phyloP scores from a whole-genome alignment of 306 rosid genomes.

The Dalbergia oliveri region DNA sequence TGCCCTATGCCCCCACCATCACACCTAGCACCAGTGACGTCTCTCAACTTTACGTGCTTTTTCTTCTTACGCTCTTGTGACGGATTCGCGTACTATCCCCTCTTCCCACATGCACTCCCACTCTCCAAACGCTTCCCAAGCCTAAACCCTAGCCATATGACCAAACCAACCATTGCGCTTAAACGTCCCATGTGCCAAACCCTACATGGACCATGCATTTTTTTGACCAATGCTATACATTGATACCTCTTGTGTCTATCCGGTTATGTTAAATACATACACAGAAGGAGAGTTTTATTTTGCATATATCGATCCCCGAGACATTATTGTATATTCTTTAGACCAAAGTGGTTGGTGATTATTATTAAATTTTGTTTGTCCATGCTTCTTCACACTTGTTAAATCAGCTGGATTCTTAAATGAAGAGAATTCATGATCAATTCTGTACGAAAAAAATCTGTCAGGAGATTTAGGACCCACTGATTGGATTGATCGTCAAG shows the following conservation, averaged over 20 bases:
- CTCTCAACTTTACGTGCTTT: conserved; percentile 48
- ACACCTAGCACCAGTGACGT: conserved; percentile 52
- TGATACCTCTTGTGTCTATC: not conserved
- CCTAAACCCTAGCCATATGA: conserved; percentile 38
- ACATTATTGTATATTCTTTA: not conserved
- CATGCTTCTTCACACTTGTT: not conserved
- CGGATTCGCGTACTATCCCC: conserved; percentile 56
- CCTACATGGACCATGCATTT: not conserved
- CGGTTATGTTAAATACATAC: not conserved
- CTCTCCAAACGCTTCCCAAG: not conserved
- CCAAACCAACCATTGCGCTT: not conserved
- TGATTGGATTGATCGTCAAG: conserved; percentile 51
- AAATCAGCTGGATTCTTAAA: conserved; percentile 1
- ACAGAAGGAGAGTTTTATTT: not conserved
- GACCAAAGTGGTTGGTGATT: not conserved
- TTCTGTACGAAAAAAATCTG: conserved; percentile 45
- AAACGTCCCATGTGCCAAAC: conserved; percentile 18
- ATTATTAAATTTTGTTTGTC: not conserved
- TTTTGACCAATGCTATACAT: not conserved
- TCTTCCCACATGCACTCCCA: not conserved
- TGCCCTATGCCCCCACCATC: conserved; percentile 38
- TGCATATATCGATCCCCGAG: too few relatives aligned
- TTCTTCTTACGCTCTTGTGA: conserved; percentile 55
- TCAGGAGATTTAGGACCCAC: conserved; percentile 61
- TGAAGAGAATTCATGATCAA: conserved; percentile 29